phyloP scores from a whole-genome alignment of 2,329 filamentous ascomycete species.

The Aspergillus pseudotamarii region DNA sequence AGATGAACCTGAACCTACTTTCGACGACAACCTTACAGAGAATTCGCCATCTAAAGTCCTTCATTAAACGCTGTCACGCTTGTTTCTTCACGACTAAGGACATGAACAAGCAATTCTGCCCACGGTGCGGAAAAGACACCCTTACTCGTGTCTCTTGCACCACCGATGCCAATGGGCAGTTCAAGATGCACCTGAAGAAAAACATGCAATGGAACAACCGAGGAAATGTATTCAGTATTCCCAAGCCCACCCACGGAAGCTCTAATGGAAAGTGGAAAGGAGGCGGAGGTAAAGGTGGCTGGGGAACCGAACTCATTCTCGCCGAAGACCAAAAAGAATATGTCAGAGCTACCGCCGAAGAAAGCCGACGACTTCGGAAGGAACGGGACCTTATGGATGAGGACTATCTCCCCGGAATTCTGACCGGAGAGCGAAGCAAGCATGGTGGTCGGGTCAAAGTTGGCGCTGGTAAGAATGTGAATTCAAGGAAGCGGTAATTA shows the following conservation, averaged over 20 bases:
- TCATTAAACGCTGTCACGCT: slow-evolving; percentile 88
- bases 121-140: slow-evolving; percentile 83
- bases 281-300: slow-evolving; percentile 79
- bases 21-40: slow-evolving; percentile 72
- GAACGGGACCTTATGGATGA: slow-evolving; percentile 90
- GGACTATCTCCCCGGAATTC: slow-evolving; percentile 82
- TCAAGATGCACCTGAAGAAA: slow-evolving; percentile 83
- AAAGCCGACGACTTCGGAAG: slow-evolving; percentile 61
- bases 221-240: slow-evolving; percentile 89
- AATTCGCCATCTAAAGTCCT: slow-evolving; percentile 83
- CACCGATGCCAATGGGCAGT: slow-evolving; percentile 77
- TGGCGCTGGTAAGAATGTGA: slow-evolving; percentile 84
- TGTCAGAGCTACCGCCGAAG: slow-evolving; percentile 62
- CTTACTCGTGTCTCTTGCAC: slow-evolving; percentile 83
- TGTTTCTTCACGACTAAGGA: slow-evolving; percentile 86
- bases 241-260: slow-evolving; percentile 82
- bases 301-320: slow-evolving; percentile 81
- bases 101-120: slow-evolving; percentile 89
- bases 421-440: slow-evolving; percentile 75
- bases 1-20: slow-evolving; percentile 90
- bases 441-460: slow-evolving; percentile 71
- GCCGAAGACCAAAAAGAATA: slow-evolving; percentile 98
- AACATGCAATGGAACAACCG: slow-evolving; percentile 97
- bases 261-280: slow-evolving; percentile 73
- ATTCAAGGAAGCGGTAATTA: slow-evolving; percentile 64